Evolutionary conservation across 495 filamentous ascomycete genomes (phyloP), one percentile per base, ranked within the genome.

Genomic region (Xylaria cubensis): DNA sequence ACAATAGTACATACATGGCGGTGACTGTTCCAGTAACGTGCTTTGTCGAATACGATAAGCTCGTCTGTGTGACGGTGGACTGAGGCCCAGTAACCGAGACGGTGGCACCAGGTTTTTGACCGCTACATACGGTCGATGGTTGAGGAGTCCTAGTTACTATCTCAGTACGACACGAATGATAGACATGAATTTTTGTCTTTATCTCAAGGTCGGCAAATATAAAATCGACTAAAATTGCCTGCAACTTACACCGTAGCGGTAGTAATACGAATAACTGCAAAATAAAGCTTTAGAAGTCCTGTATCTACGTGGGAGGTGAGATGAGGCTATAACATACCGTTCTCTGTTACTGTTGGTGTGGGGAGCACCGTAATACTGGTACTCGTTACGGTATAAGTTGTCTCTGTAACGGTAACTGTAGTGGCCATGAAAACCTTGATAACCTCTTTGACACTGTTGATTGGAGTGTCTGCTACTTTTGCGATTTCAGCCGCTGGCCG

Each of bases 371-470:
- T 84, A 24, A 76, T 64, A 6, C 72, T 66, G 0, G 81, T 84
- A 51, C 76, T 81, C 10, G 82, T 85, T 24, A 84, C 77, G 0
- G 83, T 85, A 44, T 74, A 79, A 19, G 82, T 85, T 19, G 83
- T 83, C 50, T 84, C 77, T 19, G 82, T 85, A 58, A 78, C 75
- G 0, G 83, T 83, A n/a, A 81, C 79, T 7, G 80, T 83, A 42
- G 79, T 78, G 3, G 78, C 76, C 21, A 76, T 74, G 42, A 80
- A 74, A 12, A 79, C 75, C 9, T 74, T 80, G 50, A 74, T 55
- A 26, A 74, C 72, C 5, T 53, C 41, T 50, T 76, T 65, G 19
- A 46, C 67, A 3, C 13, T 19, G 19, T n/a, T 42, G 21, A 36
- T 67, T 21, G 65, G 29, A 64, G 70, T 70, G 15, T 74, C 74